A percentile compares a stretch with the other conserved stretches of the same genome.
phyloP scores from a whole-genome alignment of 176 grass and related monocot genomes.

The Typha latifolia region DNA sequence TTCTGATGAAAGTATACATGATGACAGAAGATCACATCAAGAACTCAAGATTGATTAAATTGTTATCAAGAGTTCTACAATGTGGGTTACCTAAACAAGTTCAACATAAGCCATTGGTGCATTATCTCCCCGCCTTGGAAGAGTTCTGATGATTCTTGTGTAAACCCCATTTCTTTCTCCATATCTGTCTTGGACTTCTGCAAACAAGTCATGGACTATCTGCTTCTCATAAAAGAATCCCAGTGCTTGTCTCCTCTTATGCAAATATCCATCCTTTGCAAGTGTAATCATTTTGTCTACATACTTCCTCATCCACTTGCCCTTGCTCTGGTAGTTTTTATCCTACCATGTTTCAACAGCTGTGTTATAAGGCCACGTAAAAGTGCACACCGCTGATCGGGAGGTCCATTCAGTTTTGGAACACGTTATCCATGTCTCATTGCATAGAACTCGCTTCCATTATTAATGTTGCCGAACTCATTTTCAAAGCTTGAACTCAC shows the following conservation, averaged over 20 bases:
- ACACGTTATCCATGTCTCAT: constrained; percentile 78
- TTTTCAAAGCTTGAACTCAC: constrained; percentile 49
- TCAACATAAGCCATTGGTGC: constrained; percentile 93
- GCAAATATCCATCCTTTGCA: constrained; percentile 81
- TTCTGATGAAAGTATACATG: too few relatives aligned
- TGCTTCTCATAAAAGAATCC: constrained; percentile 87
- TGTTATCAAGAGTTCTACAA: neutral
- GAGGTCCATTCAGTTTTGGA: constrained; percentile 66
- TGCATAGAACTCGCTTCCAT: constrained; percentile 57
- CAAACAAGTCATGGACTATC: constrained; percentile 77
- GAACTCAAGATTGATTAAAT: neutral
- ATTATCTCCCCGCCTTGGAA: constrained; percentile 80
- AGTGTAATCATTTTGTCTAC: constrained; percentile 88
- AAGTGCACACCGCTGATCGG: constrained; percentile 75
- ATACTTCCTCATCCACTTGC: constrained; percentile 80
- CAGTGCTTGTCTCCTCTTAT: constrained; percentile 89
- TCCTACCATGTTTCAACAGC: constrained; percentile 72
- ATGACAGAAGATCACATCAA: too few relatives aligned
- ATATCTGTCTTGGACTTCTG: constrained; percentile 71
- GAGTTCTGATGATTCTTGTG: constrained; percentile 77
- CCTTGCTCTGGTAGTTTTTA: constrained; percentile 76
- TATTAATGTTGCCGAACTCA: constrained; percentile 34
- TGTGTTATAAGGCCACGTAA: constrained; percentile 75
- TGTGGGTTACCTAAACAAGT: constrained; percentile 59
- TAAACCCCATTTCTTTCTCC: constrained; percentile 78